Percentiles rank a stretch among this genome's conserved stretches.
Conservation (phyloP, 2,329 filamentous ascomycete species). For the Claviceps sp. region DNA sequence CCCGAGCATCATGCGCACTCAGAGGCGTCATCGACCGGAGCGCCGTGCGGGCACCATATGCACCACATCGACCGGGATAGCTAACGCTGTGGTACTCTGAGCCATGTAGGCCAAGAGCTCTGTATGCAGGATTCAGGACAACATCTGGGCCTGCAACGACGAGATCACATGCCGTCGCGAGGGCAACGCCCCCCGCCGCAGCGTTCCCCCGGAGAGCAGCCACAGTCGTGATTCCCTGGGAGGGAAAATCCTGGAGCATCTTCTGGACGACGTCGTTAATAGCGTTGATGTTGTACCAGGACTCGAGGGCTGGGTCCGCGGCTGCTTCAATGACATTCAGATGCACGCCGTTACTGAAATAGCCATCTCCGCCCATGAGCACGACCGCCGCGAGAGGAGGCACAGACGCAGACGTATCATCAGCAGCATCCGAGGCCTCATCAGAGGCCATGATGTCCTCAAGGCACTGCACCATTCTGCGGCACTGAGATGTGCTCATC, state of each 20-base stretch:
- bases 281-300: constrained; percentile 30
- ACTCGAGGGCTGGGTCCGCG: constrained; percentile 22
- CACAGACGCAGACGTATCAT: background rate
- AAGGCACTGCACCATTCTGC: constrained; percentile 21
- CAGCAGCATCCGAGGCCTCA: constrained; percentile 4
- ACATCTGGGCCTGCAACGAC: constrained; percentile 24
- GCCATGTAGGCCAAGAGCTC: constrained; percentile 22
- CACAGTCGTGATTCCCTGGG: constrained; percentile 21
- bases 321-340: constrained; percentile 29
- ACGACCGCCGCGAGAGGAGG: constrained; percentile 22
- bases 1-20: constrained; percentile 22
- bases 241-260: constrained; percentile 23
- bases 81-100: constrained; percentile 28
- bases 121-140: constrained; percentile 28
- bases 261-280: constrained; percentile 28
- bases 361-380: constrained; percentile 23
- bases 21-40: constrained; percentile 25
- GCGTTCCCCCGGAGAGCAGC: constrained; percentile 27
- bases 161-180: constrained; percentile 23
- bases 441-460: constrained; percentile 18
- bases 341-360: constrained; percentile 30
- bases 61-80: constrained; percentile 24
- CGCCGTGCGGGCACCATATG: constrained; percentile 15
- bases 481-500: constrained; percentile 27
- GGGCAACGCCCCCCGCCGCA: constrained; percentile 28